phyloP scores from a whole-genome alignment of 176 grass and related monocot species.

The Aechmea fasciata region DNA sequence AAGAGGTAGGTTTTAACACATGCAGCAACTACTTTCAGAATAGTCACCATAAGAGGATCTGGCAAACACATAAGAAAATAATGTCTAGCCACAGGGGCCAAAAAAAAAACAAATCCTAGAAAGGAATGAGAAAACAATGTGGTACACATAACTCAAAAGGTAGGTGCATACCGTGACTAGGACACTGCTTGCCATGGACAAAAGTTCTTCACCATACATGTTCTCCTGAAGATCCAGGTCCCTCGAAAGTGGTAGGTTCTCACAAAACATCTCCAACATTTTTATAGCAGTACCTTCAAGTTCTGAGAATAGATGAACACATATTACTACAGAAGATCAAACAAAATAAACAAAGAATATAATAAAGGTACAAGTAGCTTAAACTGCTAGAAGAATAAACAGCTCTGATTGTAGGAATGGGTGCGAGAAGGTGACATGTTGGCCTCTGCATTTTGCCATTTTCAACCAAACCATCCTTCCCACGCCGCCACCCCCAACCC shows the following conservation, averaged over 20 bases:
- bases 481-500: too few species aligned
- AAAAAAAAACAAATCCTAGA: background rate
- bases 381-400: background rate
- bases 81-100: background rate
- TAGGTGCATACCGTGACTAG: conserved; percentile 59
- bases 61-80: too few species aligned
- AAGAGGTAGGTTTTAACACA: too few species aligned
- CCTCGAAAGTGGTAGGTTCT: conserved; percentile 74
- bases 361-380: background rate
- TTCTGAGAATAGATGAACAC: conserved; percentile 42
- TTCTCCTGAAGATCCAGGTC: conserved; percentile 90
- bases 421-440: background rate
- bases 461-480: too few species aligned
- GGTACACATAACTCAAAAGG: conserved; percentile 7
- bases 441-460: background rate
- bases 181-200: conserved; percentile 74
- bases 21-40: too few species aligned
- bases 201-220: conserved; percentile 91
- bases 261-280: conserved; percentile 72
- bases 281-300: conserved; percentile 51
- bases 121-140: background rate
- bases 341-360: conserved; percentile 4
- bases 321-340: conserved; percentile 8
- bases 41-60: too few species aligned
- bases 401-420: conserved; percentile 1